Percentiles rank a stretch among this genome's conserved stretches.
Conservation (phyloP, 2,329 filamentous ascomycete genomes). For the Microdochium nivale region DNA sequence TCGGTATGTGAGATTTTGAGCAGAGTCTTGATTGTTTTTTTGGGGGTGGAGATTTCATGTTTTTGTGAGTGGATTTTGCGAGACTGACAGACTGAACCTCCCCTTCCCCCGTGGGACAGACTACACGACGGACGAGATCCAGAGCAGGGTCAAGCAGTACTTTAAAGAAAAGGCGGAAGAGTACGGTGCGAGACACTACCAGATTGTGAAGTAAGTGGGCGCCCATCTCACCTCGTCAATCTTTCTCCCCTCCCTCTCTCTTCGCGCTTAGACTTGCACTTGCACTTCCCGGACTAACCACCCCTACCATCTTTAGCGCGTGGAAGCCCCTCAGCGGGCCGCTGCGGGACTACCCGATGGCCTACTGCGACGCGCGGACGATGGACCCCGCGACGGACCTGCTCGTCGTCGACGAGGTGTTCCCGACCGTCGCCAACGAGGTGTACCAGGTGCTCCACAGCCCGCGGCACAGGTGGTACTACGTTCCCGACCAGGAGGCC, state of each 20-base stretch:
- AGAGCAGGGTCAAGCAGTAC: slow-evolving; percentile 5
- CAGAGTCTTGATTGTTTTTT: too few relatives aligned
- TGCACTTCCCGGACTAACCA: not conserved
- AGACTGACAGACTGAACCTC: too few relatives aligned
- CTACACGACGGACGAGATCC: slow-evolving; percentile 2
- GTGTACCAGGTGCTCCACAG: slow-evolving; percentile 8
- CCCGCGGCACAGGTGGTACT: slow-evolving; percentile 10
- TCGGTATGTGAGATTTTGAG: slow-evolving; percentile 7
- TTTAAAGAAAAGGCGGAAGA: slow-evolving; percentile 4
- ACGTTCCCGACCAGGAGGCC: slow-evolving; percentile 8
- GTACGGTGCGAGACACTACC: slow-evolving; percentile 2
- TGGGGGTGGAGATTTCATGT: too few relatives aligned
- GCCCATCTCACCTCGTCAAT: not conserved
- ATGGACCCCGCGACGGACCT: slow-evolving; percentile 7
- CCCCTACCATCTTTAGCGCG: slow-evolving; percentile 1
- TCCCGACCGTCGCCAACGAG: slow-evolving; percentile 10
- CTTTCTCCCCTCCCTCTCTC: too few relatives aligned
- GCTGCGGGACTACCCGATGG: slow-evolving; percentile 9
- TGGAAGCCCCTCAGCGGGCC: slow-evolving; percentile 10
- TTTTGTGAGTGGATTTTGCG: too few relatives aligned
- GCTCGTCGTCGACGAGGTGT: slow-evolving; percentile 10
- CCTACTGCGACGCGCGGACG: slow-evolving; percentile 7
- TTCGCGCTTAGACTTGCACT: too few relatives aligned
- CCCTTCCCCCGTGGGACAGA: too few relatives aligned
- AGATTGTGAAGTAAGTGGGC: slow-evolving; percentile 6